Percentiles rank a stretch among this genome's conserved stretches.
Conservation (phyloP, 345 rosid genomes). For the Nasturtium officinale region DNA sequence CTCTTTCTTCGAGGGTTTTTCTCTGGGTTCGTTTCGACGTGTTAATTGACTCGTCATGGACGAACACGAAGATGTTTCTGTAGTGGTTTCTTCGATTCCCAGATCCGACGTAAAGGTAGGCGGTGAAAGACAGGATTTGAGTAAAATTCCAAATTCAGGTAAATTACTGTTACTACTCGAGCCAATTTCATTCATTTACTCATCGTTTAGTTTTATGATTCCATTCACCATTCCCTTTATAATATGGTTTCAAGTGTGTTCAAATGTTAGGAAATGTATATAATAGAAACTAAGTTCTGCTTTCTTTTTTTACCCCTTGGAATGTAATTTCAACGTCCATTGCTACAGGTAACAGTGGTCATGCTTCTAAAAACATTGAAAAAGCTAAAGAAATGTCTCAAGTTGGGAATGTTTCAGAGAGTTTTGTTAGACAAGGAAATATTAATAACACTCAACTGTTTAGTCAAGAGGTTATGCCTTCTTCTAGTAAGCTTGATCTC, state of each 20-base stretch:
- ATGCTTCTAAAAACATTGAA: constrained; percentile 34
- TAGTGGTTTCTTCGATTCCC: constrained; percentile 27
- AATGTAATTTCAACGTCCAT: neutral
- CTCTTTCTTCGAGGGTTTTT: neutral
- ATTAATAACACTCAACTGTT: neutral
- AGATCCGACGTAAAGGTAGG: constrained; percentile 49
- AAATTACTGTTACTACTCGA: constrained; percentile 4
- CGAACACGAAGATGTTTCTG: constrained; percentile 37
- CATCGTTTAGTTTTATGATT: constrained; percentile 18
- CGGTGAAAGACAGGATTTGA: constrained; percentile 34
- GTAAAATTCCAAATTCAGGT: constrained; percentile 33
- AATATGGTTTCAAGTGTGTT: constrained; percentile 15
- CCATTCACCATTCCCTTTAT: constrained; percentile 30
- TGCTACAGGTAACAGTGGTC: constrained; percentile 23
- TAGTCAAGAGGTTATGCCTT: constrained; percentile 33
- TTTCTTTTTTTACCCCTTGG: neutral
- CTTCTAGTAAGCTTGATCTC: constrained; percentile 47
- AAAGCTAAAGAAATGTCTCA: constrained; percentile 43
- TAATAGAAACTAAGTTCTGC: neutral
- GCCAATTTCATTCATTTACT: neutral
- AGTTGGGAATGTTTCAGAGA: constrained; percentile 28
- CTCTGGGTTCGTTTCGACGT: constrained; percentile 19
- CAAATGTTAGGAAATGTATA: neutral
- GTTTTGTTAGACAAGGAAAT: constrained; percentile 7
- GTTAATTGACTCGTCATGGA: constrained; percentile 44